Base-by-base conservation (phyloP, 345 rosid species). In the Xanthoceras sorbifolium region DNA sequence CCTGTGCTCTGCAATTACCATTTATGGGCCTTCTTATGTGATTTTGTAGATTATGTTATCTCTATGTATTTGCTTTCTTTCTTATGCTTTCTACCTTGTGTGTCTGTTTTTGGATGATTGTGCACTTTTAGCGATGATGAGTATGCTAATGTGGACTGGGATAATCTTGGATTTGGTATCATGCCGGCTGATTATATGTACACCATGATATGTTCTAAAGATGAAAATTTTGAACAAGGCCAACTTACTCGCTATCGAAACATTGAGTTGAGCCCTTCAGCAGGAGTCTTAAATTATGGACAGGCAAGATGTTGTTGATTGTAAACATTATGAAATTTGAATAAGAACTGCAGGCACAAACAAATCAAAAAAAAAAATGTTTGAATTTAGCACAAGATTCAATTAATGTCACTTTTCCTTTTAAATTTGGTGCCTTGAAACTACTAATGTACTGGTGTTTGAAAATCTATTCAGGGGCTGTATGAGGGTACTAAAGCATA, bases 401-500 rank as follows among this genome's bases (percentile, higher is more conserved):
- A 46, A n/a, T 22, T 28, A 18, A n/a, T 36, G n/a, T 10, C 23
- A 5, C 26, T n/a, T 36, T n/a, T n/a, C 4, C 17, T 4, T 36
- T 1, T 20, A 29, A n/a, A 14, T 25, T 8, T 17, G 5, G 5
- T 44, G 23, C 54, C 18, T 46, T 14, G 22, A 64, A 3, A 4
- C 5, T n/a, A 23, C 50, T 36, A 34, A 55, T 38, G 3, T 60
- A 0, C 10, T 9, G 25, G 67, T 73, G 44, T 63, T 26, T 18
- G 7, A 38, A 48, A 72, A 26, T 5, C 60, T 57, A n/a, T 50
- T 1, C 80, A 95, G 97, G 99, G 91, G 9, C 54, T 93, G 25
- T 90, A 86, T 69, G 99, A 95, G 88, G 93, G 99, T 44, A 76
- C 86, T 61, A 95, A 95, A 87, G 99, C 91, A 8, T 78, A 88